Evolutionary conservation across 805 yeast genomes (phyloP), one percentile per base, ranked within the genome.

Genomic region (Komagataella populi): DNA sequence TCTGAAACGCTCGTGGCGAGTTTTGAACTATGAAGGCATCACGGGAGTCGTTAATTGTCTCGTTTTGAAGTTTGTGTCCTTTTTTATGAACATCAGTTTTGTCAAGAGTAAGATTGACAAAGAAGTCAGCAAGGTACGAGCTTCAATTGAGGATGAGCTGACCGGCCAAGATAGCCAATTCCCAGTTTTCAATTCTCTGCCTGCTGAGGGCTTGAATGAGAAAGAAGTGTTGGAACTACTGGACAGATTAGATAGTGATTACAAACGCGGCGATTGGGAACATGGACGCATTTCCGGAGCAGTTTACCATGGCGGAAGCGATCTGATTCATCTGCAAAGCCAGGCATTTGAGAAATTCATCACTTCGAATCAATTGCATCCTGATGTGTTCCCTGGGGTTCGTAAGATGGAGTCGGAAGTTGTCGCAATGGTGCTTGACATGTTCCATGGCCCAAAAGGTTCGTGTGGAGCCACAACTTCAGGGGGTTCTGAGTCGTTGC

Each of bases 321-420:
- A 85, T 36, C 67, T 91, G 51, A 72, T 85, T 44, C 69, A 74
- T 44, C 70, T 93, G 44, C 98, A 93, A 66, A 69, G 93, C 6
- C 66, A 75, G 51, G 93, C 96, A 0, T 90, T 80, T 64, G 76
- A 80, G 50, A 76, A 76, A 60, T 90, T 78, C 64, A 79, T 93
- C 5, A 89, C 90, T 22, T 88, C 97, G 2, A 91, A 93, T 67
- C 99, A 93, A 67, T 71, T 91, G 50, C 99, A 91, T 64, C 99
- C 99, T 0, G 98, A 91, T 66, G 93, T 89, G 3, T 91, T 91
- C 62, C 99, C 98, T 0, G 98, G 95, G 5, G 86, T 91, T 6
- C 79, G 99, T 46, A 89, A 91, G 65, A 90, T 91, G 96, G 99
- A 91, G 63, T 72, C 96, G 6, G 98, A 93, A 61, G 87, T 90